Evolutionary conservation across 2,329 filamentous ascomycete species (phyloP), one percentile per base, ranked within the genome.

Genomic region (Aspergillus intermedius): DNA sequence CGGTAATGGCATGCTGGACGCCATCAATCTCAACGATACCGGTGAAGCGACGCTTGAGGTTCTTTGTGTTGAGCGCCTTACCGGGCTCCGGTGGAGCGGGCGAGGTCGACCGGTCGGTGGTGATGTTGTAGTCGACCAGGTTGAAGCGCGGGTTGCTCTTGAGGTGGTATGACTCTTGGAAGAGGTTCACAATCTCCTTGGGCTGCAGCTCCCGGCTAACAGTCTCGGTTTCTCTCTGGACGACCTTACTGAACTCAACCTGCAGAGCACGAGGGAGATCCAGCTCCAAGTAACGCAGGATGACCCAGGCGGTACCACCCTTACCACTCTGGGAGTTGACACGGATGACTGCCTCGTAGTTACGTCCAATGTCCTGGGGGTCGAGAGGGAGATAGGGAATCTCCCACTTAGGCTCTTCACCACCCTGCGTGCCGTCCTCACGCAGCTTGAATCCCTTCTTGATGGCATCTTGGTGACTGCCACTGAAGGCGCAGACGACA

Each of bases 261-360:
- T 97, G 91, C 45, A 97, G 80, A 46, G 90, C 90, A 54, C 93
- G 88, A 13, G 93, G 93, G 45, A 97, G 81, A 68, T 97, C 93
- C 61, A 97, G 86, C 63, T 93, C 82, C 53, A 97, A 82, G 62
- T 89, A 86, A 59, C 87, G 85, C 65, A 91, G 84, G 65, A 97
- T 91, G 65, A 97, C 87, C 88, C 88, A 97, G 45, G 91, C 91
- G 51, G 88, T 85, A 60, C 93, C 93, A 53, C 91, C 91, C 75
- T 98, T 97, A 56, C 91, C 91, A 60, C 83, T 88, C 69, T 97
- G 91, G 15, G 88, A 95, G 77, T 97, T 98, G 79, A 97, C 91
- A 51, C 91, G 87, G 66, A 97, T 97, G 65, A 97, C 87, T 50
- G 91, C 91, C 72, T 97, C 91, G 79, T 97, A 97, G n/a, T 85